Conservation (phyloP, 768 basidiomycete genomes). For the Termitomyces sp. region DNA sequence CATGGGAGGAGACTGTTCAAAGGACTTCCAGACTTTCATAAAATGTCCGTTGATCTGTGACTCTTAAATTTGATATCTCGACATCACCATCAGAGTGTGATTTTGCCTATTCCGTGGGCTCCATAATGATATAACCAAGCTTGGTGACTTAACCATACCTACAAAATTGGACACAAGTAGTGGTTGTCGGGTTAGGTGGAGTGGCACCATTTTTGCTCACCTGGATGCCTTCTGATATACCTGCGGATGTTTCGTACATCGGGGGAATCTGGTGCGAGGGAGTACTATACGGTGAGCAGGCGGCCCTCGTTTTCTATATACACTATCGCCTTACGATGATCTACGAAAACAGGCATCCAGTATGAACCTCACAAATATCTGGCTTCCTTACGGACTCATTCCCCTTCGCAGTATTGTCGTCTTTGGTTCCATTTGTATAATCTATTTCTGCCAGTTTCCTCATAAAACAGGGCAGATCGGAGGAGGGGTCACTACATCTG, state of each 20-base stretch:
- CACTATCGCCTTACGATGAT: background rate
- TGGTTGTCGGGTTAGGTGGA: background rate
- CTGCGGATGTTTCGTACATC: conserved; percentile 25
- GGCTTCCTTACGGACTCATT: background rate
- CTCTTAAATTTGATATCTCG: too few species aligned
- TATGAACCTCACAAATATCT: conserved; percentile 1
- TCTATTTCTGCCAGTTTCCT: conserved; percentile 14
- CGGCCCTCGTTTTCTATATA: background rate
- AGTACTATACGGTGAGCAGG: conserved; percentile 20
- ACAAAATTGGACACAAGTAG: too few species aligned
- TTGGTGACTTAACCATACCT: too few species aligned
- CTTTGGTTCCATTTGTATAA: conserved; percentile 18
- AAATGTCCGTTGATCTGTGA: too few species aligned
- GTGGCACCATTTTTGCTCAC: background rate
- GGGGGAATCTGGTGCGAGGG: conserved; percentile 25
- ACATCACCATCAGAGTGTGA: too few species aligned
- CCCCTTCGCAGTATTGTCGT: conserved; percentile 14
- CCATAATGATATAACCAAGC: too few species aligned
- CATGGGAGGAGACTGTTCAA: too few species aligned
- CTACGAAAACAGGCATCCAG: conserved; percentile 20
- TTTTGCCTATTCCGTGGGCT: too few species aligned
- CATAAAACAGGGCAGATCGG: conserved; percentile 13
- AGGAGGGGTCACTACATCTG: conserved; percentile 11
- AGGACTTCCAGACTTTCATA: too few species aligned
- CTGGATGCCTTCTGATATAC: conserved; percentile 22